A percentile compares a stretch with the other conserved stretches of the same genome.
phyloP scores from a whole-genome alignment of 257 asterid genomes.

The Knoxia roxburghii region DNA sequence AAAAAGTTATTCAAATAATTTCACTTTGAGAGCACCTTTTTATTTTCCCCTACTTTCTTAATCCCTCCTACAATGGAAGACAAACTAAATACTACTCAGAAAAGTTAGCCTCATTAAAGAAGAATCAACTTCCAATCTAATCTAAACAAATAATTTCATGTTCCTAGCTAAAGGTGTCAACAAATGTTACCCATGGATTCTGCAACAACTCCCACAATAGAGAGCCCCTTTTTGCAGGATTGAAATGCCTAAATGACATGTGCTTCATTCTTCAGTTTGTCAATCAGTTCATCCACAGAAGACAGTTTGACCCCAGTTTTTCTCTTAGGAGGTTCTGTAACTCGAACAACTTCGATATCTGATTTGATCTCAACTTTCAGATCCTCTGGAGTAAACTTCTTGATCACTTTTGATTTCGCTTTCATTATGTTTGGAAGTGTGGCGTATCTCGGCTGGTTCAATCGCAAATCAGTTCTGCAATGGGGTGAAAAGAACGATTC shows the following conservation, averaged over 20 bases:
- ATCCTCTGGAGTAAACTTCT: conserved; percentile 66
- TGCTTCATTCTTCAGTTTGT: conserved; percentile 82
- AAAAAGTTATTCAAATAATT: too few species aligned
- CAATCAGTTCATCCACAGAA: conserved; percentile 84
- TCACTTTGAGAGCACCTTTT: too few species aligned
- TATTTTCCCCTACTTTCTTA: too few species aligned
- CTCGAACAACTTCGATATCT: conserved; percentile 67
- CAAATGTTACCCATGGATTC: neutral
- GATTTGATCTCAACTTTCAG: conserved; percentile 67
- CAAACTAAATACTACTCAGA: too few species aligned
- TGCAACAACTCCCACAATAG: neutral
- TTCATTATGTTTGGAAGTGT: conserved; percentile 97
- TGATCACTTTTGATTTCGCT: conserved; percentile 79
- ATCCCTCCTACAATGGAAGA: too few species aligned
- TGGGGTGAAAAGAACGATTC: conserved; percentile 8
- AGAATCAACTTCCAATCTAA: too few species aligned
- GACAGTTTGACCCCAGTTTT: conserved; percentile 79
- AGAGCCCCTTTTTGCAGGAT: neutral
- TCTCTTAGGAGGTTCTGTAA: conserved; percentile 86
- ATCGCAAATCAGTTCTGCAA: conserved; percentile 80
- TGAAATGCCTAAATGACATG: conserved; percentile 35
- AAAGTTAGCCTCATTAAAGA: neutral
- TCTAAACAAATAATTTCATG: neutral
- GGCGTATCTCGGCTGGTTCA: conserved; percentile 93
- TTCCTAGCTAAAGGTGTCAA: neutral